phyloP scores from a whole-genome alignment of 75 land plant genomes.

The Cryptomeria japonica region DNA sequence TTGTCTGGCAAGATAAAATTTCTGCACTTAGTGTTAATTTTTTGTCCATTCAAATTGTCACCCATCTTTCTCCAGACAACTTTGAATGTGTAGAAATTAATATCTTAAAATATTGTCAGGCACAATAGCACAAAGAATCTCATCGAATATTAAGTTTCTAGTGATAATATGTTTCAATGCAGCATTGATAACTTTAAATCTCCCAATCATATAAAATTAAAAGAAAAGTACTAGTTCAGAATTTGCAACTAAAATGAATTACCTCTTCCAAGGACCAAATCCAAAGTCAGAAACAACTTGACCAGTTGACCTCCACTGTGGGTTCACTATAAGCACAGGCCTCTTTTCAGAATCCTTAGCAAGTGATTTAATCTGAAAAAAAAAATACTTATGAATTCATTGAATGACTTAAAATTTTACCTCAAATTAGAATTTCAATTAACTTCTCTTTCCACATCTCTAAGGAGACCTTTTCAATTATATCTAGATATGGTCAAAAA shows the following conservation, averaged over 20 bases:
- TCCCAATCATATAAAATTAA: not conserved
- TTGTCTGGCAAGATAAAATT: conserved; percentile 37
- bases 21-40: not conserved
- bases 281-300: conserved; percentile 64
- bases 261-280: conserved; percentile 64
- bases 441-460: not conserved
- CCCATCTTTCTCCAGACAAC: not conserved
- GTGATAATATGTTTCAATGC: not conserved
- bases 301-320: conserved; percentile 58
- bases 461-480: not conserved
- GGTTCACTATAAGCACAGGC: conserved; percentile 43
- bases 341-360: conserved; percentile 32
- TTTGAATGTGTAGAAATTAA: not conserved
- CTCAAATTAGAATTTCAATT: not conserved
- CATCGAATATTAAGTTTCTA: not conserved
- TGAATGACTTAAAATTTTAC: not conserved
- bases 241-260: not conserved
- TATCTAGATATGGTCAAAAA: not conserved
- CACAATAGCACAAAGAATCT: not conserved
- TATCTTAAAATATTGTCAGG: not conserved
- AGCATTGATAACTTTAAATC: not conserved
- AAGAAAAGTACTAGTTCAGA: not conserved
- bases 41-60: not conserved
- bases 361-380: conserved; percentile 38
- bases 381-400: conserved; percentile 5